Evolutionary conservation across 1,284 basidiomycete genomes (phyloP), one percentile per base, ranked within the genome.

Genomic region (Ceratobasidium sp.): DNA sequence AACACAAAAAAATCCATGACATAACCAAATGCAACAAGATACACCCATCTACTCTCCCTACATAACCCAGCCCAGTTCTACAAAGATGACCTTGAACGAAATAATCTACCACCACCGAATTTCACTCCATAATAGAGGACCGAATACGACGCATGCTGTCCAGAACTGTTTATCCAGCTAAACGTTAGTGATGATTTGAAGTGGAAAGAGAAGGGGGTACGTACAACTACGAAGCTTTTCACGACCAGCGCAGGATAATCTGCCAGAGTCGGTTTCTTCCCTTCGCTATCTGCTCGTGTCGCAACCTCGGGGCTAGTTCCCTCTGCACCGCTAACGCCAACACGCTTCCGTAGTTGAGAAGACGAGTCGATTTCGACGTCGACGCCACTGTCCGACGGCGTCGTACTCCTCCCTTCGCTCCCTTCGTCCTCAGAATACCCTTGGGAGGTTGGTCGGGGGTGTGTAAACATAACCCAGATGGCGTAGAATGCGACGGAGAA

Each of bases 401-500:
- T 74, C 33, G 40, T 26, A 61, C 50, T 66, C 61, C 33, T 23
- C 10, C 77, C 54, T 50, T 74, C 66, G 56, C 78, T 28, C 40
- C 59, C 26, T 52, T 23, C 52, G 2, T 17, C 62, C 9, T 56
- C 62, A 28, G 46, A 46, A 46, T 76, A 71, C 7, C 56, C 48
- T 7, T 67, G 78, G 15, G 79, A 75, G 0, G 84, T 79, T 17
- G 85, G 86, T 10, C 86, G 87, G 56, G 92, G 90, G 79, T 92
- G 90, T 4, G 90, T 91, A 85, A 98, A 95, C 84, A 98, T 88
- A 59, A 94, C 87, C 89, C 91, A 97, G 82, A 97, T 94, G 13
- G 93, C 91, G 86, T 98, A 99, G 80, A 99, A 90, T 0, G 97
- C 97, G 80, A 99, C 97, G 38, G 90, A 87, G 88, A 98, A 99